Evolutionary conservation across 495 filamentous ascomycete genomes (phyloP).

Genomic region (Aspergillus saccharolyticus): DNA sequence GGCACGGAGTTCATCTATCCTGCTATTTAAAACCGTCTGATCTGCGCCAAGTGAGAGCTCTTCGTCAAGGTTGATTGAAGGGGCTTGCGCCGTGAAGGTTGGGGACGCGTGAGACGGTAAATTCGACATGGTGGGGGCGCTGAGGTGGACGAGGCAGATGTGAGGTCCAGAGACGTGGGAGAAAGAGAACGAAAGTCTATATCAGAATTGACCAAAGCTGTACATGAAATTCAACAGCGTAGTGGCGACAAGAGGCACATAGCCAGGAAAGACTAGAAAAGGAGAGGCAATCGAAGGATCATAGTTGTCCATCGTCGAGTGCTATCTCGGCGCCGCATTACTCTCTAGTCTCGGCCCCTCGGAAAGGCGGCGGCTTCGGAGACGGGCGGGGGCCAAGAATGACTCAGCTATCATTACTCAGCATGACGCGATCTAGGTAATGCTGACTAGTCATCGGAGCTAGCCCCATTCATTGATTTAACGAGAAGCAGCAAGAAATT

Average conservation of each 20-base stretch:
- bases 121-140: slow-evolving; percentile 39
- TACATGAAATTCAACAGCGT: background rate
- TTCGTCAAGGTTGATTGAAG: slow-evolving; percentile 24
- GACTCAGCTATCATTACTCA: slow-evolving; percentile 14
- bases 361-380: slow-evolving; percentile 16
- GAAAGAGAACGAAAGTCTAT: background rate
- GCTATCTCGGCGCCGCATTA: slow-evolving; percentile 10
- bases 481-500: background rate
- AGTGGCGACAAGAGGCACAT: background rate
- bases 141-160: slow-evolving; percentile 1
- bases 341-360: slow-evolving; percentile 12
- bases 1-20: slow-evolving; percentile 16
- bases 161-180: background rate
- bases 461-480: too few relatives aligned
- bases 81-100: slow-evolving; percentile 40
- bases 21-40: slow-evolving; percentile 8
- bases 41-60: slow-evolving; percentile 19
- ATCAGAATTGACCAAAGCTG: background rate
- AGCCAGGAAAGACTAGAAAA: background rate
- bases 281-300: background rate
- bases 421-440: background rate
- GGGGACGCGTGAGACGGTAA: slow-evolving; percentile 50
- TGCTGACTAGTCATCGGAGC: too few relatives aligned
- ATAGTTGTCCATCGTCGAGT: slow-evolving; percentile 4
- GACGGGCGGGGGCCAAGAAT: slow-evolving; percentile 11